These are phyloP conservation scores for Colletotrichum scovillei DNA, from an alignment of 2,329 filamentous ascomycete genomes.

Conservation along the genomic window DNA sequence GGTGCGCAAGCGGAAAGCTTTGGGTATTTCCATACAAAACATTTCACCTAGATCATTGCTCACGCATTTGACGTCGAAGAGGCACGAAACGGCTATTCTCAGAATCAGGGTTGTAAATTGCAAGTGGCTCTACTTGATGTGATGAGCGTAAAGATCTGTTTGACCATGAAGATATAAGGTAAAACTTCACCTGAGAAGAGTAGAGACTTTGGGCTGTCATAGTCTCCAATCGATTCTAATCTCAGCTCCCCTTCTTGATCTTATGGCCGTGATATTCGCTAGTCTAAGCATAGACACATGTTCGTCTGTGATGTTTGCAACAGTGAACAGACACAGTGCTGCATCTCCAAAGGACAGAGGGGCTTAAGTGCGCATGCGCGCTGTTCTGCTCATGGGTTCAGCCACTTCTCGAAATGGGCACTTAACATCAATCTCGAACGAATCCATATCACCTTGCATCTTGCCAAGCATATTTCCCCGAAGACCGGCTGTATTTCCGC, in stretches of 20 bases:
- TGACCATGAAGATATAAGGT: not conserved
- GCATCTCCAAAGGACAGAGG: not conserved
- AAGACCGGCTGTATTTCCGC: not conserved
- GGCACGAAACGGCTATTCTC: too few relatives aligned
- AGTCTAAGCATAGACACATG: not conserved
- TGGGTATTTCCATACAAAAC: not conserved
- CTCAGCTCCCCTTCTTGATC: not conserved
- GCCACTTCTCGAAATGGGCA: not conserved
- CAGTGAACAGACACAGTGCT: not conserved
- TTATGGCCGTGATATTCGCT: not conserved
- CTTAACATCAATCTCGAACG: accelerated
- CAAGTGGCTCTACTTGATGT: too few relatives aligned
- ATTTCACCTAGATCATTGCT: not conserved
- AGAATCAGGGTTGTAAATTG: too few relatives aligned
- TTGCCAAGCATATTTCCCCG: not conserved
- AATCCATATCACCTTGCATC: not conserved
- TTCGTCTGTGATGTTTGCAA: not conserved
- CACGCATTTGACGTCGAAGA: not conserved
- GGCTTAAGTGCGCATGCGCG: not conserved
- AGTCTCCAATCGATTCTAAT: not conserved
- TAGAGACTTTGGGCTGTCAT: not conserved
- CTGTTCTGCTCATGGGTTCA: not conserved
- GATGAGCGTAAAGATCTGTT: not conserved
- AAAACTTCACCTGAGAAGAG: not conserved
- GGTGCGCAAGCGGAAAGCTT: not conserved